Evolutionary conservation across 495 filamentous ascomycete genomes (phyloP), one percentile per base, ranked within the genome.

Genomic region (Letharia columbiana): DNA sequence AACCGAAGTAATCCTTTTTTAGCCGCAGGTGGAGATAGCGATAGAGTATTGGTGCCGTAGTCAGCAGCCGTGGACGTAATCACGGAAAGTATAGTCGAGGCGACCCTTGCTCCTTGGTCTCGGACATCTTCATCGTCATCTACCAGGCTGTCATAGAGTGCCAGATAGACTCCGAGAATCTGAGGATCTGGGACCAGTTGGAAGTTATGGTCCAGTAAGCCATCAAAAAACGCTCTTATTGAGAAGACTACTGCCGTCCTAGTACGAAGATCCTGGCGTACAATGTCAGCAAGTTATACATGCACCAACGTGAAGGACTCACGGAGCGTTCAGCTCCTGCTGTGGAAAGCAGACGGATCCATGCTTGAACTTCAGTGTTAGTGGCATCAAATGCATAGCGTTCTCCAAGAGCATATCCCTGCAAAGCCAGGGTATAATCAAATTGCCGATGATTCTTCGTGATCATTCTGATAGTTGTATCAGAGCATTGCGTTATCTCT

Each of bases 51-150:
- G 9, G 35, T 78, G 71, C 74, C 70, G 28, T 75, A 71, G 3
- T 64, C 47, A 11, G 72, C 71, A 8, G 72, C 75, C 4, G 76
- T 68, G 5, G 74, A 73, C 0, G 17, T 45, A 33, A 75, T 77
- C 59, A 75, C 73, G 17, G 78, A 81, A 0, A 83, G 68, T 3
- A 79, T 60, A 69, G 72, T 77, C 2, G 81, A 83, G 23, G 77
- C 78, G 3, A 44, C 59, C 31, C 75, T 66, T 33, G 92, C 86
- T 12, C 85, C 88, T 0, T 84, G 72, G 17, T 87, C 83, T 6
- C 93, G 82, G 49, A 96, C 80, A 50, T 96, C 93, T 56, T 95
- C 90, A 69, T 97, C 94, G 70, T 98, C 94, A 74, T 97, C 94
- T 67, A 89, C 87, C 0, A 97, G 78, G 68, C 81, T 74, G 68